Evolutionary conservation across 2,329 filamentous ascomycete genomes (phyloP).

Genomic region (Colletotrichum sp.): DNA sequence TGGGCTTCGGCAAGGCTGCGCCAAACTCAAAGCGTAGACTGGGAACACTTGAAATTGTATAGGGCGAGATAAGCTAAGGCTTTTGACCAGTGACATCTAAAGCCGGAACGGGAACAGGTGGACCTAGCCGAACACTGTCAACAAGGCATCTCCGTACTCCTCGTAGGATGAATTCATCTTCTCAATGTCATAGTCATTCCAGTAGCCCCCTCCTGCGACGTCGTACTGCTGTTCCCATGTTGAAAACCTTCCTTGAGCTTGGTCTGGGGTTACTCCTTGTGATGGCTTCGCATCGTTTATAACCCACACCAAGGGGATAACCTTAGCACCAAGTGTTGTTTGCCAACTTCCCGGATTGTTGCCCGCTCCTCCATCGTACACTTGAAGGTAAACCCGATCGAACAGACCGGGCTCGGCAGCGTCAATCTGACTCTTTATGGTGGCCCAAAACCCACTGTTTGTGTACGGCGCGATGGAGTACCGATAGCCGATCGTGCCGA

Average conservation of each 20-base stretch:
- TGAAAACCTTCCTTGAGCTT: constrained; percentile 38
- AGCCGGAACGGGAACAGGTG: background rate
- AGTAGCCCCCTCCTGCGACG: constrained; percentile 46
- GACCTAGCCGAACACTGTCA: constrained; percentile 25
- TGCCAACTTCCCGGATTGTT: constrained; percentile 46
- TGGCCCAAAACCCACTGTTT: constrained; percentile 40
- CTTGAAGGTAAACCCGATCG: constrained; percentile 48
- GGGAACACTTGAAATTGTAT: rapidly evolving
- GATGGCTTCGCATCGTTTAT: constrained; percentile 49
- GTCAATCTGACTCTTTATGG: constrained; percentile 34
- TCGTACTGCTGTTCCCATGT: constrained; percentile 33
- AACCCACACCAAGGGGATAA: constrained; percentile 50
- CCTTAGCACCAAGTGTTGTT: constrained; percentile 39
- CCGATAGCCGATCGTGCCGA: constrained; percentile 43
- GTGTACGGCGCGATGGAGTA: constrained; percentile 50
- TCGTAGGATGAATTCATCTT: constrained; percentile 44
- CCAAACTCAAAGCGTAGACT: background rate
- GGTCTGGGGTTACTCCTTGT: constrained; percentile 39
- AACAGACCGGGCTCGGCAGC: constrained; percentile 31
- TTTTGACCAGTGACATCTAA: background rate
- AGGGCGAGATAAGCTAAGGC: background rate
- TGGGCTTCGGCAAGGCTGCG: background rate
- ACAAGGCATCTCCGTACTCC: constrained; percentile 33
- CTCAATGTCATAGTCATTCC: constrained; percentile 53
- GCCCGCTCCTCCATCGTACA: constrained; percentile 47